A percentile compares a stretch with the other conserved stretches of the same genome.
phyloP scores from a whole-genome alignment of 2,329 filamentous ascomycete species.

The Byssoonygena ceratinophila region DNA sequence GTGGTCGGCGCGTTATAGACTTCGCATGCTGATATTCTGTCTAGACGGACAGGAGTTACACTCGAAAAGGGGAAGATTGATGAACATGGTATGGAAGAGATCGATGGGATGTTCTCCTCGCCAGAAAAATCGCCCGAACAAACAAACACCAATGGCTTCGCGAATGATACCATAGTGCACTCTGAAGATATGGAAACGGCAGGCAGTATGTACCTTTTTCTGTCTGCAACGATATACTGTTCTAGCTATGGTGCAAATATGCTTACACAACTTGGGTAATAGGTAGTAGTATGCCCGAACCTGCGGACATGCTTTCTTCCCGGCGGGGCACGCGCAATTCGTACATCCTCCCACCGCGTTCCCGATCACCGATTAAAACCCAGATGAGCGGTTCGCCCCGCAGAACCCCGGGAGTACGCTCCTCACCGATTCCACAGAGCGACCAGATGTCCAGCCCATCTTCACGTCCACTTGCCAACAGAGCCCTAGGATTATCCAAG shows the following conservation, averaged over 20 bases:
- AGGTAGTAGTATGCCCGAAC: slow-evolving; percentile 35
- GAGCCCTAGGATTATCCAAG: slow-evolving; percentile 18
- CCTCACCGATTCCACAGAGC: slow-evolving; percentile 32
- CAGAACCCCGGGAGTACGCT: slow-evolving; percentile 33
- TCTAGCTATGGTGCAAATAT: neutral
- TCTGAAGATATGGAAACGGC: slow-evolving; percentile 54
- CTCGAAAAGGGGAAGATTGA: slow-evolving; percentile 74
- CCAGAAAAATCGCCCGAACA: slow-evolving; percentile 52
- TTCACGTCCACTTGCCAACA: slow-evolving; percentile 23
- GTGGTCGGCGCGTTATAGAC: neutral
- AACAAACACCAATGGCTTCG: slow-evolving; percentile 25
- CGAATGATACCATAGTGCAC: slow-evolving; percentile 39
- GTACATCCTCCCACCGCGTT: slow-evolving; percentile 32
- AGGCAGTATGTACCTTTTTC: slow-evolving; percentile 42
- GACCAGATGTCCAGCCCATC: slow-evolving; percentile 32
- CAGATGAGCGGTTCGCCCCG: slow-evolving; percentile 35
- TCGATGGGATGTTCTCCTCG: slow-evolving; percentile 82
- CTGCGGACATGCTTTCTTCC: slow-evolving; percentile 33
- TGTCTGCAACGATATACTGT: neutral
- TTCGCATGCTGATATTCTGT: slow-evolving; percentile 16
- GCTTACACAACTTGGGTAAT: slow-evolving; percentile 7
- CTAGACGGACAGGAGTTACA: slow-evolving; percentile 79
- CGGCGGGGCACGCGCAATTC: slow-evolving; percentile 27
- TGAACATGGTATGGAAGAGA: slow-evolving; percentile 81
- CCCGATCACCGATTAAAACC: slow-evolving; percentile 39